Percentiles rank a stretch among this genome's conserved stretches.
Evolutionary conservation across 176 grass and related monocot species (phyloP).

Genomic region (Bolboschoenus planiculmis): DNA sequence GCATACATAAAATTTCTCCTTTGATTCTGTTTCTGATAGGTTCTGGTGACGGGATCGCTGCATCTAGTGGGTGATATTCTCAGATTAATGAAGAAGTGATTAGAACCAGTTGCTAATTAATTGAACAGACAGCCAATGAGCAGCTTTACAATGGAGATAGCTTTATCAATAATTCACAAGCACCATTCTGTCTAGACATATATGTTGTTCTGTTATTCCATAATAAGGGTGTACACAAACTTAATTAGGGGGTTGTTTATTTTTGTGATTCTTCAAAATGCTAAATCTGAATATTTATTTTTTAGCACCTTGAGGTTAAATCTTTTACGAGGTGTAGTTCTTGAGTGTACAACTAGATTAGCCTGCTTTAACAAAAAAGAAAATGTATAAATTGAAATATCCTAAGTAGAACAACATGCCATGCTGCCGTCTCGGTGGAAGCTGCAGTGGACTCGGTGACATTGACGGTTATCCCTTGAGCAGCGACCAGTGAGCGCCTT

Average conservation of each 20-base stretch:
- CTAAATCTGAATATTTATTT: background rate
- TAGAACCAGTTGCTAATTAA: background rate
- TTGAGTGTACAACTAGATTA: background rate
- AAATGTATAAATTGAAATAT: background rate
- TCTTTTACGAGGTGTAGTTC: background rate
- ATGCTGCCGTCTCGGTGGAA: slow-evolving; percentile 29
- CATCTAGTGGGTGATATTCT: slow-evolving; percentile 25
- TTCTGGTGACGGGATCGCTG: slow-evolving; percentile 24
- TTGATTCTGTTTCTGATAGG: slow-evolving; percentile 8
- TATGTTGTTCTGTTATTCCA: background rate
- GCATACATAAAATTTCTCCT: background rate
- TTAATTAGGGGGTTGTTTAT: too few relatives aligned
- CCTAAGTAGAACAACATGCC: slow-evolving; percentile 63
- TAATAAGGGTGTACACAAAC: too few relatives aligned
- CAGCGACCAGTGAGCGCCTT: slow-evolving; percentile 54
- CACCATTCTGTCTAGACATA: background rate
- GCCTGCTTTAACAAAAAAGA: background rate
- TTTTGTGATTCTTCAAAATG: background rate
- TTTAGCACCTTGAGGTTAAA: background rate
- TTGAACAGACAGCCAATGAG: background rate
- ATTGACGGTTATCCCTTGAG: slow-evolving; percentile 55
- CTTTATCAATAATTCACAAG: background rate
- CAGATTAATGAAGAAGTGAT: slow-evolving; percentile 27
- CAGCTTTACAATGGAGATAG: background rate
- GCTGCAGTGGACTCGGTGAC: slow-evolving; percentile 35